Percentiles rank a stretch among this genome's conserved stretches.
Conservation (phyloP, 352 stramenopile species). For the Pythium aristosporum region DNA sequence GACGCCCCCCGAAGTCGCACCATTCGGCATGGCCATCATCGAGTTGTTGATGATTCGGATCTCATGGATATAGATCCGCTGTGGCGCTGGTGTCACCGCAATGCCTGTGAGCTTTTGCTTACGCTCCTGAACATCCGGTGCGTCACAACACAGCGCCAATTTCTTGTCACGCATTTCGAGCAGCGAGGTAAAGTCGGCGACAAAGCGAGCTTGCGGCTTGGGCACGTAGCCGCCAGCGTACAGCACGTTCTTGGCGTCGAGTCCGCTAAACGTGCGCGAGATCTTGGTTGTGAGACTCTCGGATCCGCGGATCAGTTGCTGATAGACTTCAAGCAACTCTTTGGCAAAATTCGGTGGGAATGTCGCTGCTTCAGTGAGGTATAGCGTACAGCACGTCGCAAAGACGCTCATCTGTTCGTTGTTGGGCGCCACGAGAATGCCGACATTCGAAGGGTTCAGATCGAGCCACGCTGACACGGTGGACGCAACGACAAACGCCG, state of each 20-base stretch:
- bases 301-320: constrained; percentile 71
- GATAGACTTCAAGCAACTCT: constrained; percentile 72
- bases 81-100: constrained; percentile 61
- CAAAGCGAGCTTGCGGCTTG: constrained; percentile 73
- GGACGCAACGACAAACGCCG: constrained; percentile 77
- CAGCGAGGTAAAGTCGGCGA: constrained; percentile 75
- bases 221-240: constrained; percentile 67
- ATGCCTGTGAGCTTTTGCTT: constrained; percentile 82
- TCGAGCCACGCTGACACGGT: constrained; percentile 84
- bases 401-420: constrained; percentile 89
- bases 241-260: constrained; percentile 63
- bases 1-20: constrained; percentile 2
- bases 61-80: constrained; percentile 78
- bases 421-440: constrained; percentile 77
- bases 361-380: constrained; percentile 60
- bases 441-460: constrained; percentile 70
- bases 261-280: constrained; percentile 70
- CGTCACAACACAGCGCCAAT: constrained; percentile 46
- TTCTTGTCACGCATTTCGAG: constrained; percentile 74
- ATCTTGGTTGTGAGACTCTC: constrained; percentile 78
- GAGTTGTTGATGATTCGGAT: constrained; percentile 54
- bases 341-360: constrained; percentile 73
- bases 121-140: constrained; percentile 48
- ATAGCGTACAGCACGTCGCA: constrained; percentile 83
- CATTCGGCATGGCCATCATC: not conserved